Evolutionary conservation across 768 basidiomycete species (phyloP), one percentile per base, ranked within the genome.

Genomic region (Rhodotorula kratochvilovae): DNA sequence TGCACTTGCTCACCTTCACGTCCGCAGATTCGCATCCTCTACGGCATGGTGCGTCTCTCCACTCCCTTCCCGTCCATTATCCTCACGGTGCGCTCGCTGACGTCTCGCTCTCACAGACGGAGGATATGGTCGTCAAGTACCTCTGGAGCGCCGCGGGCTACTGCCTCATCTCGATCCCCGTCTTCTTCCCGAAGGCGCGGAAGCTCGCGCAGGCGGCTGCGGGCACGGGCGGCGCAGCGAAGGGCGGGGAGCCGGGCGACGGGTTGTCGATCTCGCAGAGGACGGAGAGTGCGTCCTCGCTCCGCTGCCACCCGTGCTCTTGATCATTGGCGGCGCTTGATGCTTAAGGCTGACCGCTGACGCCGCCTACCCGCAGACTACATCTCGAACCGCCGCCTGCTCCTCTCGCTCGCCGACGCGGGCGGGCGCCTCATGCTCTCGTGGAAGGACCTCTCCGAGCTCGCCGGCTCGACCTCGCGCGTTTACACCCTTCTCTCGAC

Each of bases 111-210:
- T 5, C 25, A 42, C 51, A 71, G 70, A 96, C 91, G 1, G 94
- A 96, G 78, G 94, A 96, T 82, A 93, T 91, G 75, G 89, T 96
- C 29, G 92, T 96, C 84, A 96, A 96, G 80, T 97, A 96, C 79
- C 82, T 91, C 16, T 66, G 70, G 94, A 92, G 90, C 17, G 93
- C 93, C 1, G 88, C 87, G 8, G 95, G 95, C 0, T 98, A 97
- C 80, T 85, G 85, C 8, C 84, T 97, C 31, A 97, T 98, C 78
- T 90, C 92, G 15, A 88, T 97, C 1, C 95, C 94, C 0, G 84
- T 95, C 29, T 82, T 95, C 50, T 87, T 90, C 76, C 73, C 74
- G 6, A 66, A 73, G 55, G 45, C 63, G 12, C 42, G 55, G 46
- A 45, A 46, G 45, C 55, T 68, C 35, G 61, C 59, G 2, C 54